These are phyloP conservation scores for Aspergillus avenaceus DNA, from an alignment of 495 filamentous ascomycete species.

Conservation along the genomic window DNA sequence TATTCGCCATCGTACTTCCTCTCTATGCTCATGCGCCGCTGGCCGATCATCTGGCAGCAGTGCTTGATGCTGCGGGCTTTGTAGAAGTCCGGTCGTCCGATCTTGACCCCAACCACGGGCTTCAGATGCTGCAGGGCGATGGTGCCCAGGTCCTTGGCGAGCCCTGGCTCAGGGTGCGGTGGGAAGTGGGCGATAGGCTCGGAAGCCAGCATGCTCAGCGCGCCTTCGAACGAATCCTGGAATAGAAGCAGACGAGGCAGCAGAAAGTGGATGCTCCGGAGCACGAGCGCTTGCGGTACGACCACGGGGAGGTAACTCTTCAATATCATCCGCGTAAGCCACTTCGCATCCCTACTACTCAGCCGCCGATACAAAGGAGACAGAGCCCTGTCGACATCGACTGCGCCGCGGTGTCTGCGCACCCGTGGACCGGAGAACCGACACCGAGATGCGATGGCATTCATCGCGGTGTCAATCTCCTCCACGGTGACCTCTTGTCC, in stretches of 20 bases:
- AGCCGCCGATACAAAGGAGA: slow-evolving; percentile 55
- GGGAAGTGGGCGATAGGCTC: slow-evolving; percentile 38
- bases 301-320: slow-evolving; percentile 67
- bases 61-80: slow-evolving; percentile 77
- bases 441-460: slow-evolving; percentile 59
- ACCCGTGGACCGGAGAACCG: slow-evolving; percentile 66
- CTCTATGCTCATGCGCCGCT: slow-evolving; percentile 65
- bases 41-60: slow-evolving; percentile 58
- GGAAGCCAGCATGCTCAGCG: slow-evolving; percentile 41
- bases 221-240: slow-evolving; percentile 56
- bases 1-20: slow-evolving; percentile 87
- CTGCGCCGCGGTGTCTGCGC: slow-evolving; percentile 40
- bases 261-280: slow-evolving; percentile 51
- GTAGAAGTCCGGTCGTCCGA: slow-evolving; percentile 66
- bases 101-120: slow-evolving; percentile 66
- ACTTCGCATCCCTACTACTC: slow-evolving; percentile 74
- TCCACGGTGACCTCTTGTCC: slow-evolving; percentile 58
- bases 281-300: slow-evolving; percentile 40
- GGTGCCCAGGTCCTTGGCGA: slow-evolving; percentile 26
- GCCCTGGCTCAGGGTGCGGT: slow-evolving; percentile 30
- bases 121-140: slow-evolving; percentile 49
- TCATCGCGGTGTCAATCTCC: slow-evolving; percentile 66
- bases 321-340: slow-evolving; percentile 79
- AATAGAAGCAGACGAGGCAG: slow-evolving; percentile 63
- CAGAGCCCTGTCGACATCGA: slow-evolving; percentile 45